phyloP scores from a whole-genome alignment of 1,284 basidiomycete genomes.

The Rhodotorula sp. region DNA sequence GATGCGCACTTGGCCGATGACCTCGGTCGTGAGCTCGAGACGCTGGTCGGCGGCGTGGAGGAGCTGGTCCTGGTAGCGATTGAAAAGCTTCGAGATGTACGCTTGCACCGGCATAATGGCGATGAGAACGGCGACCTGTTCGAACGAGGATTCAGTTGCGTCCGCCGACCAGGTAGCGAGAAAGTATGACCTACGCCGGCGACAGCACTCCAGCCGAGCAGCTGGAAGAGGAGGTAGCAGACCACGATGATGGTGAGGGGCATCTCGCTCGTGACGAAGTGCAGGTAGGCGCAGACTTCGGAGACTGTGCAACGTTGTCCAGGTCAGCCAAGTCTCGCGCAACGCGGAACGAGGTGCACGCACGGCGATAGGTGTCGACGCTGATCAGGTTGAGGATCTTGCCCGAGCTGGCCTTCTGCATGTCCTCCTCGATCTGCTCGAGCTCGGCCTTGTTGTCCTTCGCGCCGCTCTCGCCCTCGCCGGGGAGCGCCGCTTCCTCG shows the following conservation, averaged over 20 bases:
- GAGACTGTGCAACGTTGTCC: constrained; percentile 11
- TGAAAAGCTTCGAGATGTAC: constrained; percentile 53
- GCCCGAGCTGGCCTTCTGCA: constrained; percentile 50
- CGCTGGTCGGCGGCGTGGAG: constrained; percentile 58
- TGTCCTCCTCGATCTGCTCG: constrained; percentile 40
- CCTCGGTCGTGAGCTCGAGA: constrained; percentile 58
- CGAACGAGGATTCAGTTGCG: neutral
- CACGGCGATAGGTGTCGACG: constrained; percentile 56
- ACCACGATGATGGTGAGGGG: constrained; percentile 56
- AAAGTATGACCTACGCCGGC: constrained; percentile 47
- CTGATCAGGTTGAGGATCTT: constrained; percentile 60
- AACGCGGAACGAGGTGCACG: constrained; percentile 42
- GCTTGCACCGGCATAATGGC: constrained; percentile 53
- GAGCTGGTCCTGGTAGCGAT: constrained; percentile 54
- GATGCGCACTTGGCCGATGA: constrained; percentile 58
- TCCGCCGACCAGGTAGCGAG: constrained; percentile 39
- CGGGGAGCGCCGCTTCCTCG: neutral
- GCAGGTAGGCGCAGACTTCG: constrained; percentile 51
- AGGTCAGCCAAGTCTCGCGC: neutral
- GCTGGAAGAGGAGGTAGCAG: constrained; percentile 54
- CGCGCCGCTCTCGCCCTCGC: neutral
- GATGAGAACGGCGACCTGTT: constrained; percentile 50
- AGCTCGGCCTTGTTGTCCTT: constrained; percentile 15
- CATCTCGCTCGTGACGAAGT: constrained; percentile 51
- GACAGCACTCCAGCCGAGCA: constrained; percentile 55